These are phyloP conservation scores for Gypsophila paniculata DNA, from an alignment of 179 eudicot species.

Conservation along the genomic window DNA sequence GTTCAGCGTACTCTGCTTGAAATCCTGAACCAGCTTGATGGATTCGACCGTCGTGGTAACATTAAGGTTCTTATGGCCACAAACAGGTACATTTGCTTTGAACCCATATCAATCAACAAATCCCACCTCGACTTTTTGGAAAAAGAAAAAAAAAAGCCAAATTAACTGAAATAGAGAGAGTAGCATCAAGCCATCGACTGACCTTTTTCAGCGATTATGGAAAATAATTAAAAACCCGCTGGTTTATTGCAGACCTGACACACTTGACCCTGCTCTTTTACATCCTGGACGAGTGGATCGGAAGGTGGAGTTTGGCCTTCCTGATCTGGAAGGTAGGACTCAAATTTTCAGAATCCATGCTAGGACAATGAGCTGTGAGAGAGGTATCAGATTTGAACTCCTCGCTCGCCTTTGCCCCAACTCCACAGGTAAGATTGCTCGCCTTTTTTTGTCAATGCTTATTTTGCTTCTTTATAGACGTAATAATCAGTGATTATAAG, in stretches of 20 bases:
- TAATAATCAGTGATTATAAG: no score
- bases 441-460: no score
- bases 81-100: slow-evolving; percentile 44
- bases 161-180: no score
- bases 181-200: slow-evolving; percentile 43
- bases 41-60: slow-evolving; percentile 92
- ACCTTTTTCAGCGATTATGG: neutral
- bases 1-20: slow-evolving; percentile 95
- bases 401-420: slow-evolving; percentile 98
- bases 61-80: slow-evolving; percentile 96
- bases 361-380: slow-evolving; percentile 92
- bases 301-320: slow-evolving; percentile 95
- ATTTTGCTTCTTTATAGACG: no score
- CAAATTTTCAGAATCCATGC: slow-evolving; percentile 96
- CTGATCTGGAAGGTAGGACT: slow-evolving; percentile 91
- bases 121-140: no score
- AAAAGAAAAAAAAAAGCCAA: no score
- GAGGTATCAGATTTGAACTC: slow-evolving; percentile 88
- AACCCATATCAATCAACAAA: neutral
- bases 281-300: slow-evolving; percentile 94
- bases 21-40: slow-evolving; percentile 93
- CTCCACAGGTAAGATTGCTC: slow-evolving; percentile 58
- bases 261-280: slow-evolving; percentile 86
- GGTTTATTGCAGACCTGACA: slow-evolving; percentile 62
- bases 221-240: no score